phyloP scores from a whole-genome alignment of 106 monocot species.

The Dendrobium huoshanense region DNA sequence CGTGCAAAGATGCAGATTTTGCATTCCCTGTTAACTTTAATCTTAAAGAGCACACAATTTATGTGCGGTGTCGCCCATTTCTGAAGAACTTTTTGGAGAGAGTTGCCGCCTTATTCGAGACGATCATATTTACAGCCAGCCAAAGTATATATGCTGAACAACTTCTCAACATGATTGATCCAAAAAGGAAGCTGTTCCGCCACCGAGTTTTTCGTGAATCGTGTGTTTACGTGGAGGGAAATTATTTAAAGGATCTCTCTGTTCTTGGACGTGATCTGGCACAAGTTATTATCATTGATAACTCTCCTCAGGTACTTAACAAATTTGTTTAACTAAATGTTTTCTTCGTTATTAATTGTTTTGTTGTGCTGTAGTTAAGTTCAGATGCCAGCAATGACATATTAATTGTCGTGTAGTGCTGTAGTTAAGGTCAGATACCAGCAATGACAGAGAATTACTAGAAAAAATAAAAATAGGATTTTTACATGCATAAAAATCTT shows the following conservation, averaged over 20 bases:
- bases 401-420: too few relatives aligned
- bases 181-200: slow-evolving; percentile 79
- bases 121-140: slow-evolving; percentile 93
- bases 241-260: slow-evolving; percentile 90
- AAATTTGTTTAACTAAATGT: not conserved
- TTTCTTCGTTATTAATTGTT: not conserved
- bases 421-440: too few relatives aligned
- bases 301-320: slow-evolving; percentile 85
- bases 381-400: not conserved
- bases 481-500: too few relatives aligned
- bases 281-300: slow-evolving; percentile 85
- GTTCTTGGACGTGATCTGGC: slow-evolving; percentile 91
- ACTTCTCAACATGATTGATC: slow-evolving; percentile 87
- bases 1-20: slow-evolving; percentile 77
- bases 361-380: not conserved
- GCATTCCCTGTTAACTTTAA: slow-evolving; percentile 93
- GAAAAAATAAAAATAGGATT: too few relatives aligned
- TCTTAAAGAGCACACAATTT: slow-evolving; percentile 76
- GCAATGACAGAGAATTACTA: too few relatives aligned
- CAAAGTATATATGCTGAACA: slow-evolving; percentile 97
- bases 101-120: slow-evolving; percentile 77
- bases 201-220: slow-evolving; percentile 95
- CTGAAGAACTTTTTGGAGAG: slow-evolving; percentile 80
- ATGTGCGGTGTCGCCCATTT: slow-evolving; percentile 85
- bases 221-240: slow-evolving; percentile 94